Base-by-base conservation (phyloP, 1,139 yeast species). In the Diutina pseudorugosa region DNA sequence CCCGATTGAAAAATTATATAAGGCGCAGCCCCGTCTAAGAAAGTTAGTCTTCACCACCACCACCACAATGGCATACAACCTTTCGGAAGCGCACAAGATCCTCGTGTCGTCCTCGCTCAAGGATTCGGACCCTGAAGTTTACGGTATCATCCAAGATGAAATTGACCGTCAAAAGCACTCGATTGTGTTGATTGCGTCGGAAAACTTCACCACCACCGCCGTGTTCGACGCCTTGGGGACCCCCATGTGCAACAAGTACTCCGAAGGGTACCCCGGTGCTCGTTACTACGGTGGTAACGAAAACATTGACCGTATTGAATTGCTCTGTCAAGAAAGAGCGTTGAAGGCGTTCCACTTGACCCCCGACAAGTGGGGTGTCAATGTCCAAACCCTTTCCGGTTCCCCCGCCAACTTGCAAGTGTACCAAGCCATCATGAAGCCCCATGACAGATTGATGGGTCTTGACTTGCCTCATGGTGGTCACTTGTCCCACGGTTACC, bases 181-280 rank as follows among this genome's bases (percentile, higher is more conserved):
- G 52, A 83, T 91, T 61, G 90, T 95, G 49, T 79, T 91, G 68
- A 91, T 91, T 67, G 96, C 98, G 43, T 85, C 95, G 40, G 98
- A 91, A 70, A 91, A 91, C 71, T 89, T 90, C 73, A 91, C 98
- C 53, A 88, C 97, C 51, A 85, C 83, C 66, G 90, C 97, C 21
- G 98, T 91, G 30, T 86, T 91, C 83, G 96, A 91, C 64, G 79
- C 91, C 52, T 79, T 91, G 63, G 97, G 98, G 55, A 85, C 96
- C 19, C 96, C 89, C 70, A 89, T 91, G 96, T 94, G 89, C 71
- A 91, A 91, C 79, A 91, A 91, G 76, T 91, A 91, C 72, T 89
- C 96, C n/a, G 98, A 91, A 73, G 97, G 97, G 56, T 91, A 91
- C 71, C 98, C 98, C 51, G 96, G 96, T 57, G 96, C 90, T 63